phyloP scores from a whole-genome alignment of 75 land plant species.

The Picea sitchensis region DNA sequence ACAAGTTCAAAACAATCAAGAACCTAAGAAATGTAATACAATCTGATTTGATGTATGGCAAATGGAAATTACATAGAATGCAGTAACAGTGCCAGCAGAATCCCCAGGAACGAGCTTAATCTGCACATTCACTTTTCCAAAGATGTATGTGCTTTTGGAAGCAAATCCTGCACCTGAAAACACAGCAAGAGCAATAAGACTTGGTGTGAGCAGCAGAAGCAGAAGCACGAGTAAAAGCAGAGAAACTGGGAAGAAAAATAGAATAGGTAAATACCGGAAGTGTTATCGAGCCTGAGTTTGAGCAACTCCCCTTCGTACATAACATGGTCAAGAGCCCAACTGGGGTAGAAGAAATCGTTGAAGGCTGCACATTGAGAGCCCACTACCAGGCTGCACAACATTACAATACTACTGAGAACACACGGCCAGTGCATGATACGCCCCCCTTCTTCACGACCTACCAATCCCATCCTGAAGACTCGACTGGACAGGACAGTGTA shows the following conservation, averaged over 20 bases:
- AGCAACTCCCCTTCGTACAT: slow-evolving; percentile 6
- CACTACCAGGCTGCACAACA: neutral
- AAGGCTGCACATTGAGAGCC: neutral
- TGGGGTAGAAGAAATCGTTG: slow-evolving; percentile 19
- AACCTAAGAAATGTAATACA: neutral
- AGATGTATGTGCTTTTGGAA: slow-evolving; percentile 33
- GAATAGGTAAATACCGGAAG: slow-evolving; percentile 11
- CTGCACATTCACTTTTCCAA: slow-evolving; percentile 29
- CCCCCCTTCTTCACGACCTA: too few species aligned
- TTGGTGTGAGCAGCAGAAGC: neutral
- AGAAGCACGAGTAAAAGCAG: too few species aligned
- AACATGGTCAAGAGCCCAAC: slow-evolving; percentile 42
- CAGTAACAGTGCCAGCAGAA: slow-evolving; percentile 52
- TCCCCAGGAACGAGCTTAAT: slow-evolving; percentile 47
- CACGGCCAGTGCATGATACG: neutral
- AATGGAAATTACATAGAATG: slow-evolving; percentile 28
- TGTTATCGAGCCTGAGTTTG: slow-evolving; percentile 19
- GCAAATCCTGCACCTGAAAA: slow-evolving; percentile 39
- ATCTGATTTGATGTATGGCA: neutral
- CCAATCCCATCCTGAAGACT: too few species aligned
- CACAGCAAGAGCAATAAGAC: too few species aligned
- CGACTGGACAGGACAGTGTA: too few species aligned
- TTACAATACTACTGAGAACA: too few species aligned
- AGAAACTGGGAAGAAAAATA: too few species aligned
- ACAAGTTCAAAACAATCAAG: neutral